These are phyloP conservation scores for Incumbomyces delicatus DNA, from an alignment of 2,329 filamentous ascomycete genomes.

Conservation along the genomic window DNA sequence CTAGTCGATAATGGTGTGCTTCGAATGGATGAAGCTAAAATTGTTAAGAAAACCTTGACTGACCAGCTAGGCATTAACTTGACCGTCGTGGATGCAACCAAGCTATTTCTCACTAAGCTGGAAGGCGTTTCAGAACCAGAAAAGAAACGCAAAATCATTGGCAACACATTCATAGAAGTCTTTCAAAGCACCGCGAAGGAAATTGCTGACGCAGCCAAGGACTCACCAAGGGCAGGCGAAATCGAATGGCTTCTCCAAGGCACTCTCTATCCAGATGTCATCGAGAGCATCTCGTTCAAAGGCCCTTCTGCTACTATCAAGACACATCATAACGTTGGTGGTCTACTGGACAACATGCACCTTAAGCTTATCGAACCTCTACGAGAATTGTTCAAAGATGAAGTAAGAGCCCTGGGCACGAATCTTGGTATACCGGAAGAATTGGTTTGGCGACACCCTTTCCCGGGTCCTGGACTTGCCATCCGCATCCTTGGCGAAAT, in stretches of 20 bases:
- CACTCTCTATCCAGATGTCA: constrained; percentile 68
- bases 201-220: constrained; percentile 62
- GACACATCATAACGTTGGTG: constrained; percentile 64
- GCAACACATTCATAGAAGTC: constrained; percentile 67
- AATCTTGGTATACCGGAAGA: constrained; percentile 61
- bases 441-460: constrained; percentile 70
- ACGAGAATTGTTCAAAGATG: constrained; percentile 73
- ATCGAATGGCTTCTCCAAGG: constrained; percentile 84
- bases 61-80: constrained; percentile 82
- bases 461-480: constrained; percentile 65
- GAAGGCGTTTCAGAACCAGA: constrained; percentile 72
- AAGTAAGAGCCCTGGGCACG: constrained; percentile 61
- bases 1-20: constrained; percentile 80
- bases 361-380: constrained; percentile 60
- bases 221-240: constrained; percentile 58
- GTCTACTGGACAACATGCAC: constrained; percentile 52
- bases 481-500: constrained; percentile 79
- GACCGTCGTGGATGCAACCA: constrained; percentile 69
- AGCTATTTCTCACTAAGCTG: constrained; percentile 68
- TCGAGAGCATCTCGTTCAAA: constrained; percentile 63
- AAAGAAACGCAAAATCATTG: constrained; percentile 85
- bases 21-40: constrained; percentile 71
- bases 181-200: constrained; percentile 70
- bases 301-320: constrained; percentile 64
- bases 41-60: constrained; percentile 69